These are phyloP conservation scores for Phellopilus nigrolimitatus DNA, from an alignment of 1,284 basidiomycete species.

Conservation along the genomic window DNA sequence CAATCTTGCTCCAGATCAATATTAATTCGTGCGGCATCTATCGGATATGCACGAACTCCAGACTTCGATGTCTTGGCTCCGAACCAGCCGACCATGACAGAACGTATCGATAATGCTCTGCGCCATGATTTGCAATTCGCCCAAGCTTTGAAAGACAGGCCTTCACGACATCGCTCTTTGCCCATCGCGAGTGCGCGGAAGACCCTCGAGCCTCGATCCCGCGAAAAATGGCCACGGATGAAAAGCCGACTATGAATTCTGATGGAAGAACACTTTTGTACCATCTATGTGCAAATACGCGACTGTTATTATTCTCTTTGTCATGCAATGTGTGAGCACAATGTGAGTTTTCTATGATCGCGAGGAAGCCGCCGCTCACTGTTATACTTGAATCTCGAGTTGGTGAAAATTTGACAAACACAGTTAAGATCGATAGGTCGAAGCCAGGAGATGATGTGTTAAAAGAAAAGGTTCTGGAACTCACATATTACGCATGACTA, in stretches of 20 bases:
- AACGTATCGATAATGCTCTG: conserved; percentile 59
- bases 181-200: not conserved
- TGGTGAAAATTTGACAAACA: too few species aligned
- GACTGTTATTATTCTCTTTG: not conserved
- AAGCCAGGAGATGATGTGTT: too few species aligned
- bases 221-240: not conserved
- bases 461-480: too few species aligned
- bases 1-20: conserved; percentile 47
- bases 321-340: not conserved
- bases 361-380: too few species aligned
- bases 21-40: conserved; percentile 60
- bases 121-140: conserved; percentile 23
- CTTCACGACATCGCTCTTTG: not conserved
- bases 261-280: not conserved
- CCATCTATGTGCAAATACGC: not conserved
- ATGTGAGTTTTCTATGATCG: too few species aligned
- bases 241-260: not conserved
- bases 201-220: not conserved
- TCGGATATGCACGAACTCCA: conserved; percentile 60
- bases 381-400: too few species aligned
- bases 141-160: conserved; percentile 2
- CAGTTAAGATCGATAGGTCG: too few species aligned
- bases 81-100: conserved; percentile 45
- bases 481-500: too few species aligned
- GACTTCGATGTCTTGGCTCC: conserved; percentile 61